phyloP scores from a whole-genome alignment of 2,329 filamentous ascomycete genomes.

The Diplodia intermedia region DNA sequence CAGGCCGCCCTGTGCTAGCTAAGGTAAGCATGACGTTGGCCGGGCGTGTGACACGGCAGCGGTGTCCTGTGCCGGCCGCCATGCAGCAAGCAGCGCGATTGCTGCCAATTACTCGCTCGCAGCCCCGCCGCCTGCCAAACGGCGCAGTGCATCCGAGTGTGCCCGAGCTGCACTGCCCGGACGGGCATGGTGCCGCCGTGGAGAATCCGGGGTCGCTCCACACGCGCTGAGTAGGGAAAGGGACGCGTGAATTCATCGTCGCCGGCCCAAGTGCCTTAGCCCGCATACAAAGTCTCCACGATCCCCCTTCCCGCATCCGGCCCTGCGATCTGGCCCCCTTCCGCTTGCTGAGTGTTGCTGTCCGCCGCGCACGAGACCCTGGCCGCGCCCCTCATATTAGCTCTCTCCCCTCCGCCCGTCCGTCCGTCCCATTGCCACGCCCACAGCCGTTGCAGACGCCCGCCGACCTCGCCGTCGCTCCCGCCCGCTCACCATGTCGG shows the following conservation, averaged over 20 bases:
- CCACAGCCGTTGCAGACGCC: neutral
- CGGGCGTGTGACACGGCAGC: slow-evolving; percentile 27
- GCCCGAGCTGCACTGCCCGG: slow-evolving; percentile 23
- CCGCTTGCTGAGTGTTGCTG: neutral
- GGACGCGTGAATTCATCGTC: slow-evolving; percentile 30
- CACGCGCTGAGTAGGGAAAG: slow-evolving; percentile 22
- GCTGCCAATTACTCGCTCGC: slow-evolving; percentile 20
- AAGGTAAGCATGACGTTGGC: slow-evolving; percentile 24
- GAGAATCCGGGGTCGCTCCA: slow-evolving; percentile 32
- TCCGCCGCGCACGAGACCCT: slow-evolving; percentile 18
- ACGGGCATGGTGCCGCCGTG: slow-evolving; percentile 21
- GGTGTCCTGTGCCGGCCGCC: slow-evolving; percentile 3
- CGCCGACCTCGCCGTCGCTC: neutral
- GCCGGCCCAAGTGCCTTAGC: slow-evolving; percentile 4
- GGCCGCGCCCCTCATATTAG: slow-evolving; percentile 14
- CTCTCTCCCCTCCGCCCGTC: neutral
- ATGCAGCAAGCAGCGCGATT: neutral
- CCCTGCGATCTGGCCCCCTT: slow-evolving; percentile 27
- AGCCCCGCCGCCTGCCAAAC: slow-evolving; percentile 25
- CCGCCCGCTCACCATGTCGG: slow-evolving; percentile 30
- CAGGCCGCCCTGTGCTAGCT: neutral
- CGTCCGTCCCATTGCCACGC: slow-evolving; percentile 4
- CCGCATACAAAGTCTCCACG: slow-evolving; percentile 31
- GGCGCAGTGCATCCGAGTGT: slow-evolving; percentile 25
- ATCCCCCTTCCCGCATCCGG: slow-evolving; percentile 32